phyloP scores from a whole-genome alignment of 768 basidiomycete species.

The Mrakia hoshinonis region DNA sequence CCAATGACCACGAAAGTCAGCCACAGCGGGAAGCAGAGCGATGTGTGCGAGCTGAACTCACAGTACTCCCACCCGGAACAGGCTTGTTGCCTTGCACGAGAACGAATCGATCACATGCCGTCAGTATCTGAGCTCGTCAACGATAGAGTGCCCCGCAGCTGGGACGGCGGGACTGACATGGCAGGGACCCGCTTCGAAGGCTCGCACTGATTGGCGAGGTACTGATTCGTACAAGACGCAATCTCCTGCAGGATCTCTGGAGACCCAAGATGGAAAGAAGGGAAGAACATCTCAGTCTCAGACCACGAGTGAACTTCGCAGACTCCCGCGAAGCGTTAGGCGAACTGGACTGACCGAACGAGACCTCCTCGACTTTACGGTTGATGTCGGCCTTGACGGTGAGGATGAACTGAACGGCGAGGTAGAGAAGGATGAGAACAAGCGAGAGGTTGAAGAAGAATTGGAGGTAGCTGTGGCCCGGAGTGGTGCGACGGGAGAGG shows the following conservation, averaged over 20 bases:
- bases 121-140: neutral
- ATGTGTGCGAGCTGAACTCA: neutral
- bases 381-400: slow-evolving; percentile 86
- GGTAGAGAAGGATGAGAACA: slow-evolving; percentile 71
- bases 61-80: slow-evolving; percentile 87
- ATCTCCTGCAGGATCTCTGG: slow-evolving; percentile 85
- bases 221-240: slow-evolving; percentile 67
- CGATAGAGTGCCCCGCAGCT: neutral
- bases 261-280: neutral
- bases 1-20: neutral
- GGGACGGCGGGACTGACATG: slow-evolving; percentile 46
- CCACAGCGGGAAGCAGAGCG: neutral
- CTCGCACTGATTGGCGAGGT: slow-evolving; percentile 74
- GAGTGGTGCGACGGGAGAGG: neutral
- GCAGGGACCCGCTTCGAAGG: slow-evolving; percentile 64
- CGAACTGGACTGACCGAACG: slow-evolving; percentile 56
- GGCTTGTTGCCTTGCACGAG: slow-evolving; percentile 50
- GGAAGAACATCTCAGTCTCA: neutral
- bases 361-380: slow-evolving; percentile 76
- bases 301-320: neutral
- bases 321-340: no score
- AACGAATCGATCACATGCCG: neutral
- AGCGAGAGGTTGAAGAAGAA: slow-evolving; percentile 88
- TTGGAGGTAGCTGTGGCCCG: slow-evolving; percentile 66
- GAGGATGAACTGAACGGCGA: slow-evolving; percentile 74